These are phyloP conservation scores for Groenewaldozyma sp. DNA, from an alignment of 1,139 yeast genomes.

Conservation along the genomic window DNA sequence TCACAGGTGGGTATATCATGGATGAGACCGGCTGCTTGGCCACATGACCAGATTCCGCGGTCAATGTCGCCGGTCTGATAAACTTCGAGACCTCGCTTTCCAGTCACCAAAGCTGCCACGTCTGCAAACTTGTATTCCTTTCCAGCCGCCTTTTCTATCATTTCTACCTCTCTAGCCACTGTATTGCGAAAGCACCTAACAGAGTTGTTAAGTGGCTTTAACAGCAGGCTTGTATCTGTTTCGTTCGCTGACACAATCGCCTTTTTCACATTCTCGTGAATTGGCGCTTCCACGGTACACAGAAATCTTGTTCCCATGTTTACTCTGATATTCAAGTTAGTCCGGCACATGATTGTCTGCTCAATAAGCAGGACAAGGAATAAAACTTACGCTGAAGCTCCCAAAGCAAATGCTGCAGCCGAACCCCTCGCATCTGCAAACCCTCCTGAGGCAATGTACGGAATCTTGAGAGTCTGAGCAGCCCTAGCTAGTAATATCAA, in stretches of 20 bases:
- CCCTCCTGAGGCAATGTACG: slow-evolving; percentile 31
- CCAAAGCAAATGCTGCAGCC: slow-evolving; percentile 31
- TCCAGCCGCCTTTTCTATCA: slow-evolving; percentile 21
- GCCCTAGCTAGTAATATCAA: slow-evolving; percentile 26
- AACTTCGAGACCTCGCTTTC: slow-evolving; percentile 26
- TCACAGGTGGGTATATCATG: slow-evolving; percentile 27
- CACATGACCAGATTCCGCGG: slow-evolving; percentile 30
- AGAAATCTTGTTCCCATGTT: slow-evolving; percentile 32
- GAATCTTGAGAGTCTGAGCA: slow-evolving; percentile 24
- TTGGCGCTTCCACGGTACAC: slow-evolving; percentile 29
- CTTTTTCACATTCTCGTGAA: slow-evolving; percentile 27
- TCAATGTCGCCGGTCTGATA: slow-evolving; percentile 27
- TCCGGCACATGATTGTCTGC: not conserved
- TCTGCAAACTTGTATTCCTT: slow-evolving; percentile 20
- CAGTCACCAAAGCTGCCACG: slow-evolving; percentile 25
- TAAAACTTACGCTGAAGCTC: slow-evolving; percentile 20
- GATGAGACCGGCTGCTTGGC: slow-evolving; percentile 26
- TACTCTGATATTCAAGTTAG: slow-evolving; percentile 11
- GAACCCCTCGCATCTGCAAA: slow-evolving; percentile 30
- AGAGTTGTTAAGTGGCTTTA: slow-evolving; percentile 27
- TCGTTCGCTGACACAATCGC: slow-evolving; percentile 27
- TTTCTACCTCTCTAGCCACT: slow-evolving; percentile 25
- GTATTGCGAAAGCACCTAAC: slow-evolving; percentile 27
- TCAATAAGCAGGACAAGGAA: not conserved
- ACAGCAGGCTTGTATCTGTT: slow-evolving; percentile 26